Base-by-base conservation (phyloP, 768 basidiomycete species). In the Leccinum barrowsii region DNA sequence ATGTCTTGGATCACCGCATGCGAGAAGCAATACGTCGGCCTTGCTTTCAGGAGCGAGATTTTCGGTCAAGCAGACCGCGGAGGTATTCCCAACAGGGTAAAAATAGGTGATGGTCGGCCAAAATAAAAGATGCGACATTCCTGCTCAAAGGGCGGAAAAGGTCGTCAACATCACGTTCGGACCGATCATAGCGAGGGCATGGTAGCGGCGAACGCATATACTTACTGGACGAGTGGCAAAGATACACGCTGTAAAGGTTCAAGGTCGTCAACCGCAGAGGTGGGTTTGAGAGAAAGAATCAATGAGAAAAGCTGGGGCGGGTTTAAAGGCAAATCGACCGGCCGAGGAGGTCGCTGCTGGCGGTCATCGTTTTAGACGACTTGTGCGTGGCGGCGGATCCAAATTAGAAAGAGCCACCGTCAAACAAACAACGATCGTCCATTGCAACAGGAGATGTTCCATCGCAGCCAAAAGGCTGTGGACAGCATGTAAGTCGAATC, bases 61-160 rank as follows among this genome's bases (percentile, higher is more conserved):
- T 50, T 78, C 71, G 1, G 81, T 79, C 46, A 85, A 69, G 59
- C 73, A 80, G 4, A 80, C 69, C 1, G 85, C 78, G 4, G 82
- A 75, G 0, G 84, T 85, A 61, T 85, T 85, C 26, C 85, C 85
- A 7, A 84, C 75, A 0, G 84, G 79, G 65, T 85, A 85, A 71
- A 84, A 85, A 56, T 72, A 81, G 1, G 65, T 67, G n/a, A 53
- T 7, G 2, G 67, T 50, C 3, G 64, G 67, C 59, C 61, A 69
- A 46, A 56, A 58, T 17, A 68, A 44, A 1, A 57, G 54, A 28
- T 66, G 66, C 0, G 62, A 61, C 64, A 66, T 69, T 22, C n/a
- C 44, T 59, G 22, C 12, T 10, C 8, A 34, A 34, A 34, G 32
- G 32, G 32, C 32, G 32, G 12, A 50, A 37, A 26, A n/a, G 28